Percentiles rank a stretch among this genome's conserved stretches.
Conservation (phyloP, 257 asterid genomes). For the Capsicum pubescens region DNA sequence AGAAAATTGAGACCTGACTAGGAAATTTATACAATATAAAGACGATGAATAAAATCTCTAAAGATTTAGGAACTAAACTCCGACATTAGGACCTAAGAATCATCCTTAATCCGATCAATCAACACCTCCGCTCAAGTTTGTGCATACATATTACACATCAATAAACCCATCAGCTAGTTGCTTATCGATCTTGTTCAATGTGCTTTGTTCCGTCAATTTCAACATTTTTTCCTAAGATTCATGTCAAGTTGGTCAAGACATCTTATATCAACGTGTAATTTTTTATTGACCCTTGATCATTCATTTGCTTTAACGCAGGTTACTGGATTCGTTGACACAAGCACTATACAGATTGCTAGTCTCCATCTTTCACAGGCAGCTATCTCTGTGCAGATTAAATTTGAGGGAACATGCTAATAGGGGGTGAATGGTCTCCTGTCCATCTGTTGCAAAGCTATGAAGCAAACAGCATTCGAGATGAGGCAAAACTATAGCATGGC, state of each 20-base stretch:
- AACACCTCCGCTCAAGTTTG: neutral
- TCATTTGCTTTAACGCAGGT: neutral
- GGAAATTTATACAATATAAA: no score
- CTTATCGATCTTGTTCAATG: neutral
- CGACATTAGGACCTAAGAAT: neutral
- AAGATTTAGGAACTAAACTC: neutral
- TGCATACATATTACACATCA: neutral
- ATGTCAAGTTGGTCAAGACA: neutral
- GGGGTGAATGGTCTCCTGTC: neutral
- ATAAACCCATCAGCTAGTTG: neutral
- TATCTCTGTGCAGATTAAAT: no score
- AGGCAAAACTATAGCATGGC: neutral
- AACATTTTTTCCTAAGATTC: neutral
- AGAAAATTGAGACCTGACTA: no score
- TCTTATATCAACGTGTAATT: no score
- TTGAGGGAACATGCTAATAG: neutral
- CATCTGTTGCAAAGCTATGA: neutral
- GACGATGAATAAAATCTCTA: neutral
- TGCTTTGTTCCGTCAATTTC: neutral
- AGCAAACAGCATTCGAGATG: neutral
- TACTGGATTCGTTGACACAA: neutral
- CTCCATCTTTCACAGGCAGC: neutral
- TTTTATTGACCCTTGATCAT: neutral
- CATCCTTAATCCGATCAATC: neutral
- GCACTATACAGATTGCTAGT: neutral